Percentiles rank a stretch among this genome's conserved stretches.
These are phyloP conservation scores for Hirschfeldia incana DNA, from an alignment of 345 rosid genomes.

Conservation along the genomic window DNA sequence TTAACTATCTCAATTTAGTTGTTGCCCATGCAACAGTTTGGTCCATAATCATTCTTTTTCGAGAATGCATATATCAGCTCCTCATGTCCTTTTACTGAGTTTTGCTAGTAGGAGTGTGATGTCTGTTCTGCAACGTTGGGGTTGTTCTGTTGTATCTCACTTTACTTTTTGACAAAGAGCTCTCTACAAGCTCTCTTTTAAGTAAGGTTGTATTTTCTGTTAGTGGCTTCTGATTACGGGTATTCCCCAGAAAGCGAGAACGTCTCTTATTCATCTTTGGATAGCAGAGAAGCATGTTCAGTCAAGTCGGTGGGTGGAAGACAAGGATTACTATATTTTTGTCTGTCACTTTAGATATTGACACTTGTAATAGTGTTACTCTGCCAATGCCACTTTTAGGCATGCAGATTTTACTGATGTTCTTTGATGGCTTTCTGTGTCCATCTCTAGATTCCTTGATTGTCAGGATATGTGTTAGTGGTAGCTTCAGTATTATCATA, in stretches of 20 bases:
- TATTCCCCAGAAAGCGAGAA: conserved; percentile 6
- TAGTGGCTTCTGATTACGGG: conserved; percentile 8
- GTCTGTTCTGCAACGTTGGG: conserved; percentile 9
- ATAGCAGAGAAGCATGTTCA: conserved; percentile 7
- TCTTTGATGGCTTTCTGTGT: not conserved
- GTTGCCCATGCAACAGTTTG: conserved; percentile 20
- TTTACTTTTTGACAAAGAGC: conserved; percentile 6
- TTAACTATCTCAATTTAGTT: not conserved
- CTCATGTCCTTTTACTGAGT: conserved; percentile 27
- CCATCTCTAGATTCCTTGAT: conserved; percentile 6
- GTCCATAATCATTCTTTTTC: not conserved
- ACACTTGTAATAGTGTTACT: not conserved
- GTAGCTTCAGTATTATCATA: conserved; percentile 18
- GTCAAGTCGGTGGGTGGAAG: conserved; percentile 2
- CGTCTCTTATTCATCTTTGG: conserved; percentile 4
- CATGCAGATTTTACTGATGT: conserved; percentile 2
- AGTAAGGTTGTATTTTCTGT: not conserved
- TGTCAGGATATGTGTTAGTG: not conserved
- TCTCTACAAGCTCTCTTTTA: not conserved
- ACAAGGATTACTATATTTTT: not conserved
- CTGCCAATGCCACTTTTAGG: not conserved
- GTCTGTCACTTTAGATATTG: conserved; percentile 10
- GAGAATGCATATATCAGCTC: conserved; percentile 11
- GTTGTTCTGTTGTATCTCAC: conserved; percentile 23
- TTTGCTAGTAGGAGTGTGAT: conserved; percentile 15